Percentiles rank a stretch among this genome's conserved stretches.
phyloP scores from a whole-genome alignment of 208 protist species.

The Acanthamoeba royreba region DNA sequence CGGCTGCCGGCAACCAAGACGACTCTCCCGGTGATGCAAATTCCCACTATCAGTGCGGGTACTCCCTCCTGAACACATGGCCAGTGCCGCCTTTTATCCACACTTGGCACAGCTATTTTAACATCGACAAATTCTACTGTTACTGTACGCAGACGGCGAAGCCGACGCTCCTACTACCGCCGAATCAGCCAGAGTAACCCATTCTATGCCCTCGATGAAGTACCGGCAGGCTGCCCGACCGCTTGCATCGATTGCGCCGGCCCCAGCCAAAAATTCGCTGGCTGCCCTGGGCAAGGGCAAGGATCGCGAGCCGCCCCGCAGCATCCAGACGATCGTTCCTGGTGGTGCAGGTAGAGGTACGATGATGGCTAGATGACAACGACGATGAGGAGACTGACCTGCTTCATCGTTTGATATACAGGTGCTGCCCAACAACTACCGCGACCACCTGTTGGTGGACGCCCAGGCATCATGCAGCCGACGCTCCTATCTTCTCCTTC shows the following conservation, averaged over 20 bases:
- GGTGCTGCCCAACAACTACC: too few relatives aligned
- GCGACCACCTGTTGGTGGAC: too few relatives aligned
- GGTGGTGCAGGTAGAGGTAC: not conserved
- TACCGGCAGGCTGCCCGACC: not conserved
- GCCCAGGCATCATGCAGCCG: too few relatives aligned
- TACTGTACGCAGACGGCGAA: too few relatives aligned
- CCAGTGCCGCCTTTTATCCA: too few relatives aligned
- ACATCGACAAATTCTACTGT: not conserved
- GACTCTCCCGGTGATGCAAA: not conserved
- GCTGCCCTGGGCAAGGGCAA: not conserved
- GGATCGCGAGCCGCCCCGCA: not conserved
- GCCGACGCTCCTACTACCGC: not conserved
- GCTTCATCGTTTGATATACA: too few relatives aligned
- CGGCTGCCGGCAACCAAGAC: not conserved
- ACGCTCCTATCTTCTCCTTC: too few relatives aligned
- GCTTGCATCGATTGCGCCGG: not conserved
- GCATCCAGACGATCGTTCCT: slow-evolving; percentile 24
- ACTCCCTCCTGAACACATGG: too few relatives aligned
- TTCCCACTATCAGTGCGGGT: slow-evolving; percentile 3
- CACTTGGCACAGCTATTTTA: not conserved
- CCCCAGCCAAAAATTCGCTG: not conserved
- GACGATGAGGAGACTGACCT: too few relatives aligned
- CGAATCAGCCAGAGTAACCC: not conserved
- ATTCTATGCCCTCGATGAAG: slow-evolving; percentile 36
- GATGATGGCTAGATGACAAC: too few relatives aligned